Evolutionary conservation across 257 asterid species (phyloP).

Genomic region (Solanum rostratum): DNA sequence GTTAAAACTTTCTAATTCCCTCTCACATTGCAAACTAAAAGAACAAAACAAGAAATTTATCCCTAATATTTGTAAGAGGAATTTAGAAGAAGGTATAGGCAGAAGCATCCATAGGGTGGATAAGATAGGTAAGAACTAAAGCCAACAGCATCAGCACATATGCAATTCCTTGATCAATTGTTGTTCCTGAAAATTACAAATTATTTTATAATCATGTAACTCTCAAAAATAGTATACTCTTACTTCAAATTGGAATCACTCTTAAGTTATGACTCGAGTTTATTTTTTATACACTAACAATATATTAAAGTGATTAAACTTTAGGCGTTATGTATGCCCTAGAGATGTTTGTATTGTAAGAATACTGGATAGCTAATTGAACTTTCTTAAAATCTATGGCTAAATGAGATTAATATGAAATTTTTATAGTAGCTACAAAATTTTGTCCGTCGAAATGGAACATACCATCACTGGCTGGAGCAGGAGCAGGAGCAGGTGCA

Average conservation of each 20-base stretch:
- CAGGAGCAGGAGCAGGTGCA: slow-evolving; percentile 17
- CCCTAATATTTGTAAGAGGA: background rate
- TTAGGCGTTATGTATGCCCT: too few relatives aligned
- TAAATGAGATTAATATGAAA: background rate
- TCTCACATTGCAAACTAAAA: background rate
- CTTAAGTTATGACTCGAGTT: background rate
- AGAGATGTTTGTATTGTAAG: background rate
- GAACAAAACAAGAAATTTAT: background rate
- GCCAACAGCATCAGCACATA: background rate
- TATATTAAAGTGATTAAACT: too few relatives aligned
- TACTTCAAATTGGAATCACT: background rate
- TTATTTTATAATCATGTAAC: background rate
- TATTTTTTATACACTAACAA: background rate
- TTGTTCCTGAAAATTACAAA: background rate
- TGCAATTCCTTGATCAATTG: background rate
- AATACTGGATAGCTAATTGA: background rate
- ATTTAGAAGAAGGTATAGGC: background rate
- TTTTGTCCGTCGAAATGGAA: background rate
- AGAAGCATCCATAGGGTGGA: background rate
- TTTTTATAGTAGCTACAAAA: background rate
- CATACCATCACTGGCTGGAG: slow-evolving; percentile 15
- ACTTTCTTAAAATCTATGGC: background rate
- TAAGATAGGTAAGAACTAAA: background rate
- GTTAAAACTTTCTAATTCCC: background rate
- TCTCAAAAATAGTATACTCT: background rate